Evolutionary conservation across 768 basidiomycete species (phyloP), one percentile per base, ranked within the genome.

Genomic region (Pleurotus citrinopileatus): DNA sequence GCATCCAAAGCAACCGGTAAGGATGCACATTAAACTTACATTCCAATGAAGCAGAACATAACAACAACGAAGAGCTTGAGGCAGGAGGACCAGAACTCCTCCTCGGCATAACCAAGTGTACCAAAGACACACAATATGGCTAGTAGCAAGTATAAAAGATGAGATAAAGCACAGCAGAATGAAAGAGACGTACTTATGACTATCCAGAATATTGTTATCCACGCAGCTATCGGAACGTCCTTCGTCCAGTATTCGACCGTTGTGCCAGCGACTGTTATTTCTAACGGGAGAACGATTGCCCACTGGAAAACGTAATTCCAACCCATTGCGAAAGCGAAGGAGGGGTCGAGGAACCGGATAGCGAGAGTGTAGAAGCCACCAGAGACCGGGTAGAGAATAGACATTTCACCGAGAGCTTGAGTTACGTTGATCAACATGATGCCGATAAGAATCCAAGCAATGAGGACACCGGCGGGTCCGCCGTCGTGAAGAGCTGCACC

Each of bases 361-460:
- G 76, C 73, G 37, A 76, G 65, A 32, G 75, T 76, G 57, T 78
- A 78, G 64, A 78, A 78, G 48, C 74, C 76, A 52, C 76, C 76
- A 54, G 76, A 78, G 32, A 78, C 74, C 12, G 76, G 76, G 54
- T 73, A 78, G 22, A 78, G 55, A 52, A 78, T 76, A 51, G 70
- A 72, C 73, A 78, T 78, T 75, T 78, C 76, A 60, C 75, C 74
- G 48, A 78, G 66, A 60, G 76, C 76, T 73, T 76, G 74, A 45
- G 76, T 78, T 40, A 76, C 74, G 62, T 73, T 78, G 58, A 78
- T 72, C 62, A 76, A 67, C 76, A 78, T 78, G 53, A 72, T 59
- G 57, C 76, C 75, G 57, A 75, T 75, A 40, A 78, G 63, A 57
- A 75, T 61, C 74, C 74, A 78, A 15, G 70, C 73, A 53, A 78